A percentile compares a stretch with the other conserved stretches of the same genome.
Evolutionary conservation across 306 rosid genomes (phyloP).

Genomic region (Inga oerstediana): DNA sequence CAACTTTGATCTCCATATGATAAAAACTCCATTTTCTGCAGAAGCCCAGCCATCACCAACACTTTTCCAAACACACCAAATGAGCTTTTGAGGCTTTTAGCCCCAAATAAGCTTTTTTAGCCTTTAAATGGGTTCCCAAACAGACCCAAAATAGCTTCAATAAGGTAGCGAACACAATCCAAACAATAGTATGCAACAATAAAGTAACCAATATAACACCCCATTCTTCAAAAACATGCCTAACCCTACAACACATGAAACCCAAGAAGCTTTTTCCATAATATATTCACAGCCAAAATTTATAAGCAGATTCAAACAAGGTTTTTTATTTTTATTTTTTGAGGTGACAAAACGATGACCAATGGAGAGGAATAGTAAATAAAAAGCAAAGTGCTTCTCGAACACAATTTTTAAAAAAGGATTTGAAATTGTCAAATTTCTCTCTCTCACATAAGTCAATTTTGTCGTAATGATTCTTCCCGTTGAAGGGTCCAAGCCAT

Average conservation of each 20-base stretch:
- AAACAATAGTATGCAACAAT: neutral
- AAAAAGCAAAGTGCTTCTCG: neutral
- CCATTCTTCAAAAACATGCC: neutral
- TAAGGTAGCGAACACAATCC: neutral
- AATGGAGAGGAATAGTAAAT: neutral
- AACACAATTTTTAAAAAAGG: neutral
- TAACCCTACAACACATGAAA: neutral
- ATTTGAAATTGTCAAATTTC: neutral
- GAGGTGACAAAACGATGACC: neutral
- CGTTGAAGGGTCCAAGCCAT: neutral
- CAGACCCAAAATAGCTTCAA: neutral
- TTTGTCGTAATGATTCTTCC: neutral
- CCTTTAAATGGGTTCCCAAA: too few relatives aligned
- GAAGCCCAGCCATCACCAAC: too few relatives aligned
- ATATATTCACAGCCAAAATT: neutral
- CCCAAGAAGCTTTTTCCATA: neutral
- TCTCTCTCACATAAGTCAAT: neutral
- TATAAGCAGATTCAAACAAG: neutral
- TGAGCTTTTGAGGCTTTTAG: too few relatives aligned
- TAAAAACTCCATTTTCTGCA: too few relatives aligned
- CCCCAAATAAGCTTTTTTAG: too few relatives aligned
- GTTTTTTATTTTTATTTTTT: too few relatives aligned
- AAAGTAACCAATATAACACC: neutral
- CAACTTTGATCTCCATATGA: too few relatives aligned
- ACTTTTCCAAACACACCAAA: too few relatives aligned